Evolutionary conservation across 2,329 filamentous ascomycete genomes (phyloP).

Genomic region (Helotiales sp.): DNA sequence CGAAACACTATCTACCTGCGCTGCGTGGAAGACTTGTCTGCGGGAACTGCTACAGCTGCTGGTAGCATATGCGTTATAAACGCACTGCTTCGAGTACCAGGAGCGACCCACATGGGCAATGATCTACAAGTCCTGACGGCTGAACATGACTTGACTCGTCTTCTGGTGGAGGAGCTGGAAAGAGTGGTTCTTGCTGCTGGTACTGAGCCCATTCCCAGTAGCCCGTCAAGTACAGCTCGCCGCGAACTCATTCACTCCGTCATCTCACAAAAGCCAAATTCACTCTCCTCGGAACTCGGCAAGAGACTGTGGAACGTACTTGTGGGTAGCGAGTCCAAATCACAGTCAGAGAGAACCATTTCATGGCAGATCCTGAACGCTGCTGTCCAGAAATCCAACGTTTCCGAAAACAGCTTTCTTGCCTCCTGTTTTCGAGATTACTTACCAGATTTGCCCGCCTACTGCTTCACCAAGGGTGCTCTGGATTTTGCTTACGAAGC

Average conservation of each 20-base stretch:
- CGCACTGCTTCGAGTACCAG: conserved; percentile 35
- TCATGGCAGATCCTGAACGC: conserved; percentile 69
- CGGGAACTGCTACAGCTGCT: conserved; percentile 62
- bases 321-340: conserved; percentile 63
- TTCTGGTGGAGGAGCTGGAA: conserved; percentile 66
- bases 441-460: conserved; percentile 56
- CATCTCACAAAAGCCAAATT: conserved; percentile 59
- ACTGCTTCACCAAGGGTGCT: conserved; percentile 60
- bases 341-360: conserved; percentile 58
- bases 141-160: conserved; percentile 59
- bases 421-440: conserved; percentile 54
- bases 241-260: conserved; percentile 59
- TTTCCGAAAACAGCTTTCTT: conserved; percentile 56
- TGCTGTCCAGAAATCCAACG: conserved; percentile 40
- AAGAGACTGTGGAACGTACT: conserved; percentile 70
- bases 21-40: conserved; percentile 68
- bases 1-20: conserved; percentile 62
- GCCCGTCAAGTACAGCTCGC: conserved; percentile 50
- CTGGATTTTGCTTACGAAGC: conserved; percentile 62
- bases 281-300: conserved; percentile 62
- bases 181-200: conserved; percentile 36
- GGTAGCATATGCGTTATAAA: conserved; percentile 71
- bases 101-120: conserved; percentile 45
- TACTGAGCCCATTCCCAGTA: conserved; percentile 35
- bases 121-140: conserved; percentile 59